phyloP scores from a whole-genome alignment of 176 grass and related monocot species.

The Bolboschoenus planiculmis region DNA sequence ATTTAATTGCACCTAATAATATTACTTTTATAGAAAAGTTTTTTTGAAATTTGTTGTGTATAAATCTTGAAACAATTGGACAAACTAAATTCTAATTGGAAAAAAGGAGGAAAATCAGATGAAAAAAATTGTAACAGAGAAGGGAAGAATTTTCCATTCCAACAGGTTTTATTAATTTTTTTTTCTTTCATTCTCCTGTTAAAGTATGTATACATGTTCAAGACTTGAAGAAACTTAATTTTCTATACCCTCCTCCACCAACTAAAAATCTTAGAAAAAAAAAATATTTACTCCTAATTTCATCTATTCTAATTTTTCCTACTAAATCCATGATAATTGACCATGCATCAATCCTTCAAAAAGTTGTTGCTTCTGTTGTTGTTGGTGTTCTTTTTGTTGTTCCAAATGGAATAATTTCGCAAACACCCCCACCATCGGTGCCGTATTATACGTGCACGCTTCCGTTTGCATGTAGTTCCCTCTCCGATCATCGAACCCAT shows the following conservation, averaged over 20 bases:
- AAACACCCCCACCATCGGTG: constrained; percentile 68
- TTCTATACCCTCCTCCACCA: constrained; percentile 17
- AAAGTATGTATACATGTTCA: constrained; percentile 25
- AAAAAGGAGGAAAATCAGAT: neutral
- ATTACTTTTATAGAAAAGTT: too few species aligned
- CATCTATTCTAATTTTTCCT: constrained; percentile 11
- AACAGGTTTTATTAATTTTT: constrained; percentile 11
- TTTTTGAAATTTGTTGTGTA: too few species aligned
- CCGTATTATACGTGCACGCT: constrained; percentile 73
- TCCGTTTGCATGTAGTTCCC: constrained; percentile 73
- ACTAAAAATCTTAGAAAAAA: constrained; percentile 23
- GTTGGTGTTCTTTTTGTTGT: neutral
- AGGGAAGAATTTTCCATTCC: neutral
- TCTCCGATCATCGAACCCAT: constrained; percentile 60
- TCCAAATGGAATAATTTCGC: constrained; percentile 53
- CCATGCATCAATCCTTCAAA: constrained; percentile 22
- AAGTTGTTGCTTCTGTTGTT: neutral
- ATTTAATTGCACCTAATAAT: neutral
- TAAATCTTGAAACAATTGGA: too few species aligned
- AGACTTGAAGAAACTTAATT: constrained; percentile 27
- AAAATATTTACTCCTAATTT: constrained; percentile 9
- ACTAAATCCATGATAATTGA: constrained; percentile 15
- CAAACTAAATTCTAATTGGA: too few species aligned
- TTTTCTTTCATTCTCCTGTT: constrained; percentile 9
- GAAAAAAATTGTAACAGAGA: neutral